A percentile compares a stretch with the other conserved stretches of the same genome.
These are phyloP conservation scores for Hygrocybe punicea DNA, from an alignment of 768 basidiomycete species.

Conservation along the genomic window DNA sequence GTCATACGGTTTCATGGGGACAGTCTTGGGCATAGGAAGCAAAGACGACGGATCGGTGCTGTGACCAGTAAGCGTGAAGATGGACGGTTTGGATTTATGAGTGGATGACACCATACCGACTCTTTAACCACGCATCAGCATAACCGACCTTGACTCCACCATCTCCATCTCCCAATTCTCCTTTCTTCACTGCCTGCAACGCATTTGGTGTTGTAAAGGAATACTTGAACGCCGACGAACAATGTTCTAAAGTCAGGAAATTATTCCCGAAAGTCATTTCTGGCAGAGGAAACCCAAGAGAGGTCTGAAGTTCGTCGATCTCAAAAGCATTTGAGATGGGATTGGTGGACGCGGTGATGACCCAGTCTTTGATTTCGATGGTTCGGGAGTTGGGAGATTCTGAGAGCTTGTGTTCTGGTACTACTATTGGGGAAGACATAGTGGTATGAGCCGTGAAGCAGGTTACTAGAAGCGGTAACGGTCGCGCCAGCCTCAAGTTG, in stretches of 20 bases:
- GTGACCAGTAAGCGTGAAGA: conserved; percentile 17
- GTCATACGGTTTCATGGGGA: conserved; percentile 84
- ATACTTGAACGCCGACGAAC: conserved; percentile 58
- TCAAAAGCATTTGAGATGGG: conserved; percentile 78
- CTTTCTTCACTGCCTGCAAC: conserved; percentile 68
- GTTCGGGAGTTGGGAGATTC: conserved; percentile 68
- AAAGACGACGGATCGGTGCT: conserved; percentile 67
- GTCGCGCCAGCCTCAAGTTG: no score
- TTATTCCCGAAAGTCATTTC: conserved; percentile 98
- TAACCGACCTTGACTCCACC: conserved; percentile 93
- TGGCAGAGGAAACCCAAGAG: conserved; percentile 75
- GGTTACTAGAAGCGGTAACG: no score
- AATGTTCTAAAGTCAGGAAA: conserved; percentile 62
- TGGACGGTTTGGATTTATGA: neutral
- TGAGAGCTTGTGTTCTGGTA: conserved; percentile 62
- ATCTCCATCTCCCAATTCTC: conserved; percentile 72
- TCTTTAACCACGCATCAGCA: conserved; percentile 91
- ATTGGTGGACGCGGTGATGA: conserved; percentile 64
- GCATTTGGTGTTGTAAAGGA: conserved; percentile 67
- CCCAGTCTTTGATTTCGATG: conserved; percentile 67
- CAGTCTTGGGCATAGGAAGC: conserved; percentile 66
- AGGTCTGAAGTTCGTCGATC: conserved; percentile 63
- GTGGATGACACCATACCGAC: conserved; percentile 53
- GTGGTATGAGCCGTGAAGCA: no score
- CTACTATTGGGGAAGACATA: conserved; percentile 23